Percentiles rank a stretch among this genome's conserved stretches.
Evolutionary conservation across 768 basidiomycete genomes (phyloP).

Genomic region (Lactarius hatsudake): DNA sequence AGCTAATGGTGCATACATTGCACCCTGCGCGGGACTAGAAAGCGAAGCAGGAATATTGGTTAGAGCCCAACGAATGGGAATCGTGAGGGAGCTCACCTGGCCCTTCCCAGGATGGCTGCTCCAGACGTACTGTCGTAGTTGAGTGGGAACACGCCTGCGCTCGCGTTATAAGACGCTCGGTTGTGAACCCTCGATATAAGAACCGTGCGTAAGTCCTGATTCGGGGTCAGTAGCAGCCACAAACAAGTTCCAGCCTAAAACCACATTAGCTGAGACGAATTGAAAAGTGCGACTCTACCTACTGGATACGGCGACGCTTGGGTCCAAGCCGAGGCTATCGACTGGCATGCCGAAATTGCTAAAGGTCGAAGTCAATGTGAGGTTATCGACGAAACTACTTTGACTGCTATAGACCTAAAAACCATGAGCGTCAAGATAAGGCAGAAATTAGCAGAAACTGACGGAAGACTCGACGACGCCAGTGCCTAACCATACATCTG

Average conservation of each 20-base stretch:
- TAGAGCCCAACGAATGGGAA: too few species aligned
- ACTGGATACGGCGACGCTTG: neutral
- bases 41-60: too few species aligned
- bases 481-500: constrained; percentile 54
- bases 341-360: constrained; percentile 15
- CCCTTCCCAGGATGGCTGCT: too few species aligned
- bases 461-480: constrained; percentile 42
- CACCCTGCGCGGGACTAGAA: neutral
- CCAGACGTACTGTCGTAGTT: too few species aligned
- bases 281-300: too few species aligned
- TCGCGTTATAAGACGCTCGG: neutral
- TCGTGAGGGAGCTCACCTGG: neutral
- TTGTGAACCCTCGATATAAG: constrained; percentile 15
- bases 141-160: too few species aligned
- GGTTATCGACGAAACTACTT: constrained; percentile 5
- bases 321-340: neutral
- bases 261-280: too few species aligned
- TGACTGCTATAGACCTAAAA: constrained; percentile 15
- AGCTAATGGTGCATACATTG: neutral
- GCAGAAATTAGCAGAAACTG: neutral
- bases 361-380: neutral
- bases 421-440: neutral
- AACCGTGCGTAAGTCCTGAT: neutral
- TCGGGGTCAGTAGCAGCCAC: too few species aligned
- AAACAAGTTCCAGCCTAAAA: too few species aligned